A percentile compares a stretch with the other conserved stretches of the same genome.
phyloP scores from a whole-genome alignment of 164 flowering plant species.

The Tinospora cordifolia region DNA sequence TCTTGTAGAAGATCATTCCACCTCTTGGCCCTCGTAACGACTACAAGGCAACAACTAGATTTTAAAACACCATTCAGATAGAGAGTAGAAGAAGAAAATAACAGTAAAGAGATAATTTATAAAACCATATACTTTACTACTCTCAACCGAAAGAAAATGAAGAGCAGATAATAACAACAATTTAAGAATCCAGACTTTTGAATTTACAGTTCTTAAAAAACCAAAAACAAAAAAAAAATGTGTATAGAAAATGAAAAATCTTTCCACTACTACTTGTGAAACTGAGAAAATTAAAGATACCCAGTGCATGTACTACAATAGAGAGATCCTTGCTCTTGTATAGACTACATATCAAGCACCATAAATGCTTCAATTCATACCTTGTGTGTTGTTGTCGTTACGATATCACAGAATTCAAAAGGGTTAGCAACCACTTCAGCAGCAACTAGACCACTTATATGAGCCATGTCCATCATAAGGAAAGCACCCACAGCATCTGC shows the following conservation, averaged over 20 bases:
- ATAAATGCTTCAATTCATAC: slow-evolving; percentile 24
- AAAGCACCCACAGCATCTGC: slow-evolving; percentile 91
- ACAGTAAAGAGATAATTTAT: neutral
- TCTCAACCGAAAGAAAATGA: neutral
- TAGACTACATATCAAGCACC: neutral
- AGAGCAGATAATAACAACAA: too few species aligned
- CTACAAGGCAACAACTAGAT: slow-evolving; percentile 7
- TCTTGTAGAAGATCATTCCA: slow-evolving; percentile 49
- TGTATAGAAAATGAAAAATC: too few species aligned
- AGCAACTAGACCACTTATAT: slow-evolving; percentile 91
- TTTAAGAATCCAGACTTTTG: too few species aligned
- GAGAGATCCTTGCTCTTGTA: neutral
- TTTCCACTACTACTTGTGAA: neutral
- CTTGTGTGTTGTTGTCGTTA: slow-evolving; percentile 97
- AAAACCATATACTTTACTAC: neutral
- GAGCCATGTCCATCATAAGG: slow-evolving; percentile 99
- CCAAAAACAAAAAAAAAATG: too few species aligned
- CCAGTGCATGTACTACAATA: neutral
- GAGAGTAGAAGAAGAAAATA: neutral
- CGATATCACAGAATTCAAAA: slow-evolving; percentile 87
- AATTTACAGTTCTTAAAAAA: too few species aligned
- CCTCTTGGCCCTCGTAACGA: slow-evolving; percentile 19
- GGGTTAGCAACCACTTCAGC: slow-evolving; percentile 90
- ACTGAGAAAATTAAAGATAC: neutral
- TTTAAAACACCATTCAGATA: neutral